Base-by-base conservation (phyloP, 805 yeast genomes). In the Schwanniomyces polymorphus region DNA sequence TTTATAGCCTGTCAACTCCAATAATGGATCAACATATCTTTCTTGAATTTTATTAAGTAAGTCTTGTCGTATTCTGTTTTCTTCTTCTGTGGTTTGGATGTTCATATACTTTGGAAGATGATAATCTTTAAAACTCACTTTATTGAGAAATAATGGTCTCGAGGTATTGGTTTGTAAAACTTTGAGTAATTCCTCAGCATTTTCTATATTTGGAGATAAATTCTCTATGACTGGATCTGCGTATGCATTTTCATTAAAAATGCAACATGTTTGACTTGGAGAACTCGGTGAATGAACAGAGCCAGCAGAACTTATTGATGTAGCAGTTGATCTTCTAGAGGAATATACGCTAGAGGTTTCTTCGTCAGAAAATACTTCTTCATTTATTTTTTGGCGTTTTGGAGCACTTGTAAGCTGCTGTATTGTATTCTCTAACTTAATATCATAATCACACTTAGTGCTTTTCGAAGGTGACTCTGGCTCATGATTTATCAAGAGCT, bases 1-100 rank as follows among this genome's bases (percentile, higher is more conserved):
- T 38, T 50, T 51, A 41, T 50, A 54, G 5, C 60, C 60, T 1
- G 52, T 50, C 2, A 46, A 26, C 6, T 48, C 52, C 7, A 54
- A 47, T 27, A 54, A 39, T 1, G 60, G 60, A 43, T 49, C 49
- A 12, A 54, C 60, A 26, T 54, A 56, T 18, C 42, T 45, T 16
- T 48, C 41, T 37, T 56, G 58, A 6, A 54, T 47, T 38, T 50
- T 50, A 28, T 45, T 29, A 7, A 50, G 40, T 8, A 48, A 43
- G 11, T 34, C 34, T 23, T 47, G 47, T 28, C 51, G 46, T 27
- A 45, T 33, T 3, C 23, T 10, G 5, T 27, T 26, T 18, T 42
- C 46, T 12, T 38, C 47, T 14, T 28, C 44, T 12, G 27, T 21
- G 34, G 39, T 28, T 33, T 27, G 38, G 12, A 34, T 29, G 12